Evolutionary conservation across 306 rosid species (phyloP).

Genomic region (Castanospermum australe): DNA sequence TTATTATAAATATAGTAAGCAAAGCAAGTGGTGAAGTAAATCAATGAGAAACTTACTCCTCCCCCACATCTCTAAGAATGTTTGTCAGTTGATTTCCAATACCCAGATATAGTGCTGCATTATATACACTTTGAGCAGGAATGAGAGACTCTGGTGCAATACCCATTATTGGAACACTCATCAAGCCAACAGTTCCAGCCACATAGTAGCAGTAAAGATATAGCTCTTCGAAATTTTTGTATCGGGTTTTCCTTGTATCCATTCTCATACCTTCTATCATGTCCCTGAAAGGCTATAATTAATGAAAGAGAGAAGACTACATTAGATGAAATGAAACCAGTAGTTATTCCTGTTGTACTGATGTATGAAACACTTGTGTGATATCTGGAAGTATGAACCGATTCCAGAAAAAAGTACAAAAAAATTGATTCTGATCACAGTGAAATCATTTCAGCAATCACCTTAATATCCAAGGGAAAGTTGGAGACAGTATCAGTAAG

Average conservation of each 20-base stretch:
- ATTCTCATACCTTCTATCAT: conserved; percentile 93
- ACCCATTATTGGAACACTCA: conserved; percentile 93
- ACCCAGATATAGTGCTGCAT: conserved; percentile 74
- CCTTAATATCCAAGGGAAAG: conserved; percentile 83
- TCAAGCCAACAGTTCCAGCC: conserved; percentile 90
- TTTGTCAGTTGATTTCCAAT: conserved; percentile 88
- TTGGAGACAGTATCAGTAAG: conserved; percentile 61
- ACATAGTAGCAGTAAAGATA: conserved; percentile 89
- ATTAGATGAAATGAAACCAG: not conserved
- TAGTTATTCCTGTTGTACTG: not conserved
- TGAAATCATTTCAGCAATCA: not conserved
- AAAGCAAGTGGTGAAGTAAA: not conserved
- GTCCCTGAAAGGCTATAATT: conserved; percentile 68
- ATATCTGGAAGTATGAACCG: not conserved
- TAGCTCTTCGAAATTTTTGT: conserved; percentile 69
- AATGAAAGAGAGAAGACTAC: not conserved
- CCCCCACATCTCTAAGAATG: conserved; percentile 93
- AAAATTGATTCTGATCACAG: not conserved
- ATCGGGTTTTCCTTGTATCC: conserved; percentile 68
- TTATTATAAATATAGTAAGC: not conserved
- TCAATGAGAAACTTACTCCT: conserved; percentile 59
- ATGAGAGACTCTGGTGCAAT: conserved; percentile 61
- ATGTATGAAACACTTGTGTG: not conserved
- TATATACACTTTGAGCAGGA: conserved; percentile 55
- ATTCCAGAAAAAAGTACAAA: not conserved